These are phyloP conservation scores for Cymbopogon flexuosus DNA, from an alignment of 202 grass and related monocot genomes.

Conservation along the genomic window DNA sequence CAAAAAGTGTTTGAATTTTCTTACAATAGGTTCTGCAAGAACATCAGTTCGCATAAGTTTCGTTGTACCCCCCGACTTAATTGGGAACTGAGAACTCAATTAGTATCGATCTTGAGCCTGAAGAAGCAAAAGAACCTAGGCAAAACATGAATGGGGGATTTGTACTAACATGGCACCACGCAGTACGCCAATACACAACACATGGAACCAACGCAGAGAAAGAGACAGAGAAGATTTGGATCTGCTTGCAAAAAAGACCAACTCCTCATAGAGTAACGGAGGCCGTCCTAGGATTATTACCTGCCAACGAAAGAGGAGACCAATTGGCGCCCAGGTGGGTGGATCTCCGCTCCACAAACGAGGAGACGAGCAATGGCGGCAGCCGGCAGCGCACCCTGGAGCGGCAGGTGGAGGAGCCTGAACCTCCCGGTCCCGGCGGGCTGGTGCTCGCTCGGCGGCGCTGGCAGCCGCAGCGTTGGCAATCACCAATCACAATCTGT, in stretches of 20 bases:
- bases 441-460: background rate
- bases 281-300: background rate
- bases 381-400: background rate
- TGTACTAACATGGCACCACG: background rate
- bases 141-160: background rate
- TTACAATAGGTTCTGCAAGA: background rate
- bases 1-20: background rate
- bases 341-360: background rate
- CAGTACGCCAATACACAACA: background rate
- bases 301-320: background rate
- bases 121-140: background rate
- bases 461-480: constrained; percentile 4
- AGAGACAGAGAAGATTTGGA: background rate
- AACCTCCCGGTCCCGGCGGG: background rate
- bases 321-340: background rate
- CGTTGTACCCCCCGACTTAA: background rate
- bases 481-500: background rate
- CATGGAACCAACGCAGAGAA: background rate
- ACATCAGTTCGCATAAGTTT: background rate
- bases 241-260: background rate
- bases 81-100: background rate
- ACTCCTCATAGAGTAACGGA: background rate
- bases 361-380: background rate
- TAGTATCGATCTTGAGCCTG: background rate
- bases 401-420: background rate